Base-by-base conservation (phyloP, 495 filamentous ascomycete genomes). In the Penicillium angulare region DNA sequence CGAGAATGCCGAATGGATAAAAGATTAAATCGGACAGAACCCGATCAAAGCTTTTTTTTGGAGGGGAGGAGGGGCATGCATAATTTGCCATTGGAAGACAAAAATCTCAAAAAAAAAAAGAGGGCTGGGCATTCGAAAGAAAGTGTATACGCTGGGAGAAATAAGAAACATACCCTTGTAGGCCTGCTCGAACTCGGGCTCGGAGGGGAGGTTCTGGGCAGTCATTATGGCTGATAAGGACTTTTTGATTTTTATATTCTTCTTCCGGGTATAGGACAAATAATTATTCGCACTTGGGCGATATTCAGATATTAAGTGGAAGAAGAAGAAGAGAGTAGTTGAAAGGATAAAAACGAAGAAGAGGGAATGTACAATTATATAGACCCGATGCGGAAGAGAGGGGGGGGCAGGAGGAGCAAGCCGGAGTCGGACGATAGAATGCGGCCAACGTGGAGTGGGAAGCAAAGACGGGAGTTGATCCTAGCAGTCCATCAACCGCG, bases 141-240 rank as follows among this genome's bases (percentile, higher is more conserved):
- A 42, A 23, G 5, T 18, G 3, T 16, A 29, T 3, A 20, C 9
- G 5, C 35, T 22, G 33, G 18, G 27, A 22, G 38, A 41, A 23
- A 15, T n/a, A 29, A 33, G 13, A 17, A 18, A 35, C 68, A 67
- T 77, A 96, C 92, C 92, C 75, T 93, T 90, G 81, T 95, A 95
- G 56, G 93, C 93, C 81, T 98, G 93, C 84, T 97, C 86, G 78
- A 97, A 98, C 78, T 98, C 93, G 66, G 93, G 92, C 80, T 98
- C 93, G 49, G 74, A 71, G 43, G 89, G 82, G 63, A 92, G 77
- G 80, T 95, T 86, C 50, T 51, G 47, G 47, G 48, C 52, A 33
- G 90, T 88, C 90, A 96, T 95, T 60, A 39, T 60, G 52, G 36
- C 36, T 35, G 44, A 7, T n/a, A n/a, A n/a, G n/a, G n/a, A n/a